phyloP scores from a whole-genome alignment of 2,329 filamentous ascomycete genomes.

The Drechslerella coelobrocha region DNA sequence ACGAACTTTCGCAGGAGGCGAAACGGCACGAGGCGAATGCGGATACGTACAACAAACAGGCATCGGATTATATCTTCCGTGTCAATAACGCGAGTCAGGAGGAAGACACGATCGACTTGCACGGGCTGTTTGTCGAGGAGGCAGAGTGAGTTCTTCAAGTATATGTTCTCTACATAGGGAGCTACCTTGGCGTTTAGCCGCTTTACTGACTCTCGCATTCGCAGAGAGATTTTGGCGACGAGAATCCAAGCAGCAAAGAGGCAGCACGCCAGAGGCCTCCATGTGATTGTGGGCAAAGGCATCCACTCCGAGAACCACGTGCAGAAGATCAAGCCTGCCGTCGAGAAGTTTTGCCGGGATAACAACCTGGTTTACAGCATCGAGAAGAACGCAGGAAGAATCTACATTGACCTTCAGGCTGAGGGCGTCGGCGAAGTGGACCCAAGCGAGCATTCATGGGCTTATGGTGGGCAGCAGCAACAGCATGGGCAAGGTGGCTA shows the following conservation, averaged over 20 bases:
- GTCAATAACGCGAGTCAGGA: conserved; percentile 83
- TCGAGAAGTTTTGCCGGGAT: conserved; percentile 84
- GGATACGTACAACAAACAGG: conserved; percentile 88
- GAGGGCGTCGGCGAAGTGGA: conserved; percentile 60
- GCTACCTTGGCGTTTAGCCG: too few species aligned
- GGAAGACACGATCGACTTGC: conserved; percentile 86
- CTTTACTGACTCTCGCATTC: conserved; percentile 8
- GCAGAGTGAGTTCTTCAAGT: conserved; percentile 68
- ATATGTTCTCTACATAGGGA: background rate
- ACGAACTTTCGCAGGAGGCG: conserved; percentile 81
- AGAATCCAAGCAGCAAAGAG: conserved; percentile 79
- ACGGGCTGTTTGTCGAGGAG: conserved; percentile 93
- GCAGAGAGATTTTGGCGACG: conserved; percentile 75
- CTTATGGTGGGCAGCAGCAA: conserved; percentile 57
- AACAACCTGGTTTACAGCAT: conserved; percentile 81
- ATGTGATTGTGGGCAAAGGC: conserved; percentile 96
- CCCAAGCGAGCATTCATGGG: conserved; percentile 55
- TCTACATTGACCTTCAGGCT: conserved; percentile 80
- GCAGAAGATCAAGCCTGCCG: conserved; percentile 93
- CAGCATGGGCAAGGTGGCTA: conserved; percentile 57
- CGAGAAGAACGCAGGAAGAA: conserved; percentile 86
- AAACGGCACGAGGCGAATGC: conserved; percentile 83
- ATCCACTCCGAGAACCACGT: conserved; percentile 83
- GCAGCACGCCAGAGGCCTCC: conserved; percentile 79
- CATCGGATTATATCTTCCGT: conserved; percentile 91